Conservation (phyloP, 1,284 basidiomycete genomes). For the Vanrija sp. region DNA sequence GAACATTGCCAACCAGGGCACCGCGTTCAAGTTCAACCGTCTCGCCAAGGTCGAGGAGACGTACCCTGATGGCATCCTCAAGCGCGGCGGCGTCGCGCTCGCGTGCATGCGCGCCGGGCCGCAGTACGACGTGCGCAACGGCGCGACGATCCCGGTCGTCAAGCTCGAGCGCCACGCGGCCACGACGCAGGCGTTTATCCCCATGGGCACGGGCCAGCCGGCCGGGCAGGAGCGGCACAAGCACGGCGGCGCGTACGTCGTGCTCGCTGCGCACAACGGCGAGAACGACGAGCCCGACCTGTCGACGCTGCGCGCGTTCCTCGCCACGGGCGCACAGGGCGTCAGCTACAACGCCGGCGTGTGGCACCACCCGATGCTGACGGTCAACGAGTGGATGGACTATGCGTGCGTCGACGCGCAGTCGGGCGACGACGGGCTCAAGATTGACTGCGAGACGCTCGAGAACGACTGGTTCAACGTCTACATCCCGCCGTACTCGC, state of each 20-base stretch:
- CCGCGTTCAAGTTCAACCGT: conserved; percentile 85
- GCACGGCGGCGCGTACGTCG: conserved; percentile 62
- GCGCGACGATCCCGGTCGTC: conserved; percentile 53
- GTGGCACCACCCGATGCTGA: conserved; percentile 88
- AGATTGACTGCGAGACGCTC: conserved; percentile 65
- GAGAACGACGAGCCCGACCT: conserved; percentile 71
- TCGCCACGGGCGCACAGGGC: conserved; percentile 72
- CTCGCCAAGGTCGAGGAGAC: conserved; percentile 63
- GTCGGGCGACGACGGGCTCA: conserved; percentile 63
- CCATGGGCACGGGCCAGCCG: conserved; percentile 62
- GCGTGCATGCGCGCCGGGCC: conserved; percentile 67
- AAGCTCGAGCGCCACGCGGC: conserved; percentile 41
- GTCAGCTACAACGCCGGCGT: conserved; percentile 73
- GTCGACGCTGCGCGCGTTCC: conserved; percentile 68
- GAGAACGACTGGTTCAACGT: conserved; percentile 18
- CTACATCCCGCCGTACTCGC: conserved; percentile 28
- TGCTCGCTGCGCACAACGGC: conserved; percentile 73
- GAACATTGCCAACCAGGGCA: conserved; percentile 77
- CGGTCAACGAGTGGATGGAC: conserved; percentile 70
- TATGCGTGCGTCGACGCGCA: conserved; percentile 80
- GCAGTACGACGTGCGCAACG: conserved; percentile 44
- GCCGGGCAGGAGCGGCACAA: conserved; percentile 51
- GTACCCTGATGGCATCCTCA: conserved; percentile 57
- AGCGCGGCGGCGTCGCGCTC: conserved; percentile 54
- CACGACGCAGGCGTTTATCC: conserved; percentile 75